These are phyloP conservation scores for Diaporthe amygdali DNA, from an alignment of 2,329 filamentous ascomycete genomes.

Conservation along the genomic window DNA sequence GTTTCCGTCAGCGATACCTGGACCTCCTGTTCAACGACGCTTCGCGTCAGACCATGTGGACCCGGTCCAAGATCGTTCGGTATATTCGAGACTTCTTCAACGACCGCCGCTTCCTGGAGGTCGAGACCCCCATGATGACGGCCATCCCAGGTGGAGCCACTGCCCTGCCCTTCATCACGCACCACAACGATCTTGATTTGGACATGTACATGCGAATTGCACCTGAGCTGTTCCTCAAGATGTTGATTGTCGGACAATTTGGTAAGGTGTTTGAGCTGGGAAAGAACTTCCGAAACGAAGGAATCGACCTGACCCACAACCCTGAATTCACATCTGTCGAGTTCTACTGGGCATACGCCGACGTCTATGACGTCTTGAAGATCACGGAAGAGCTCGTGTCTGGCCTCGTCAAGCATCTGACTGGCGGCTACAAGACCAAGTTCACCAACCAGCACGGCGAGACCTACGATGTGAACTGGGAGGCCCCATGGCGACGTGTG, in stretches of 20 bases:
- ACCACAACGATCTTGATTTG: slow-evolving; percentile 96
- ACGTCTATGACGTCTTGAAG: slow-evolving; percentile 89
- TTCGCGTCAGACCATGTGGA: slow-evolving; percentile 82
- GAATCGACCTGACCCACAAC: slow-evolving; percentile 93
- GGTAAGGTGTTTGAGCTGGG: slow-evolving; percentile 96
- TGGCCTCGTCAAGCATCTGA: slow-evolving; percentile 85
- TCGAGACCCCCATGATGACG: slow-evolving; percentile 98
- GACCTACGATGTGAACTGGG: slow-evolving; percentile 92
- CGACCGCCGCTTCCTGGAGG: slow-evolving; percentile 85
- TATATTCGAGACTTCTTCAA: slow-evolving; percentile 92
- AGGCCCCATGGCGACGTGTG: slow-evolving; percentile 88
- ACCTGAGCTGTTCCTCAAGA: slow-evolving; percentile 96
- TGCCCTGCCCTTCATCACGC: slow-evolving; percentile 90
- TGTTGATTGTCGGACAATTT: slow-evolving; percentile 90
- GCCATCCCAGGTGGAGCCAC: slow-evolving; percentile 94
- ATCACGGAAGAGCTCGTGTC: slow-evolving; percentile 94
- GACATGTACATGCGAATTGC: slow-evolving; percentile 95
- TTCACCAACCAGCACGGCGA: slow-evolving; percentile 89
- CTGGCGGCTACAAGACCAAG: slow-evolving; percentile 82
- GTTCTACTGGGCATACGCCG: slow-evolving; percentile 94
- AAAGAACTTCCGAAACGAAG: slow-evolving; percentile 93
- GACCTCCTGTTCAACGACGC: slow-evolving; percentile 97
- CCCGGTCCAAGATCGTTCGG: slow-evolving; percentile 83
- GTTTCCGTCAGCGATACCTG: slow-evolving; percentile 91
- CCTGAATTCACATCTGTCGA: slow-evolving; percentile 98